Base-by-base conservation (phyloP, 2,329 filamentous ascomycete genomes). In the Penicillium nordicum region DNA sequence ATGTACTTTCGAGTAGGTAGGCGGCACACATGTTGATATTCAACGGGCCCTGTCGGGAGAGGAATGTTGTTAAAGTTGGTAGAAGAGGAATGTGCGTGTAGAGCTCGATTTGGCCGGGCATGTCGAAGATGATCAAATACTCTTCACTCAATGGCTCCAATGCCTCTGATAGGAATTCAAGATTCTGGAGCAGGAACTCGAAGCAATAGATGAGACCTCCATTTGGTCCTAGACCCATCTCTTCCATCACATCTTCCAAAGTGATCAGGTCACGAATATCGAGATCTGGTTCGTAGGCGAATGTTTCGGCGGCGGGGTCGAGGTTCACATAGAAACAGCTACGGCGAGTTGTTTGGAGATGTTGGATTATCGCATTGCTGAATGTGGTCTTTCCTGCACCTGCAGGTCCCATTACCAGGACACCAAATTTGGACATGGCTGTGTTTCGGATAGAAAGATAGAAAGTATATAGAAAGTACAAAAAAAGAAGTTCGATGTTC, bases 321-420 rank as follows among this genome's bases (percentile, higher is more conserved):
- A 99, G 90, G 78, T 99, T 99, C 72, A 99, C 88, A 77, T 97
- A 99, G 82, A 95, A 96, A 75, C 89, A 90, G 48, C 92, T 95
- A n/a, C 92, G 89, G 54, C 90, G 89, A 75, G 90, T 92, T 71
- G 92, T 89, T 67, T 90, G 87, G 27, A 97, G 87, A 70, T 97
- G 91, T 58, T 94, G 92, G 72, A 97, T 97, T 67, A 99, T 84
- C 65, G 91, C 86, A 57, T 90, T 88, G 80, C 92, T 97, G 76
- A 99, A 99, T 60, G 94, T 99, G 29, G 92, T 95, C 84, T 96
- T 99, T 78, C 94, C 94, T 23, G 92, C 92, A 64, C 92, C 94
- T 21, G 94, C 93, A 58, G 93, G 94, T 73, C 94, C 94, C 88
- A 97, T 96, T 59, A 97, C 88, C 76, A 97, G 87, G 63, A 90